A percentile compares a stretch with the other conserved stretches of the same genome.
Conservation (phyloP, 805 yeast genomes). For the Metschnikowia cubensis region DNA sequence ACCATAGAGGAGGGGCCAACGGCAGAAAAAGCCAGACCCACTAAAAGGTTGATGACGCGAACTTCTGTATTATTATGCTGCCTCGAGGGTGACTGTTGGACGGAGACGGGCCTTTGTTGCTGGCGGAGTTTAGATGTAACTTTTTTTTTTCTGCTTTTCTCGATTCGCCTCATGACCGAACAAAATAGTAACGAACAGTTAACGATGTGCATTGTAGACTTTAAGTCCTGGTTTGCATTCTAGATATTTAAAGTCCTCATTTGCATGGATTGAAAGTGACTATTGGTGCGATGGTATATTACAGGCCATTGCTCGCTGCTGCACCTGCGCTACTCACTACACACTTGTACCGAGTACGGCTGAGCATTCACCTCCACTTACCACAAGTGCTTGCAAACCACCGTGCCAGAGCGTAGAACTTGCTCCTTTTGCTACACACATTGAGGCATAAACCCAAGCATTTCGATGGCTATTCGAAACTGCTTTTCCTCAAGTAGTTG, state of each 20-base stretch:
- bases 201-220: not conserved
- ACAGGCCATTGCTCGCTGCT: not conserved
- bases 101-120: not conserved
- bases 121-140: constrained; percentile 2
- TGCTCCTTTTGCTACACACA: not conserved
- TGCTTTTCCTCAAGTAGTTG: not conserved
- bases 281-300: not conserved
- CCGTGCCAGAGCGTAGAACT: not conserved
- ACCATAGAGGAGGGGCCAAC: constrained; percentile 10
- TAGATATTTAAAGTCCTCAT: too few species aligned
- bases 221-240: not conserved
- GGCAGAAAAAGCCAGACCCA: constrained; percentile 13
- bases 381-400: not conserved
- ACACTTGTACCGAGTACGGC: constrained; percentile 3
- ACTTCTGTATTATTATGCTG: constrained; percentile 4
- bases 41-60: constrained; percentile 2
- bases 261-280: not conserved
- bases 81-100: not conserved
- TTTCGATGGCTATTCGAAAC: constrained; percentile 1
- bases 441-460: not conserved
- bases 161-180: constrained; percentile 3
- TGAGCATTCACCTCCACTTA: not conserved
- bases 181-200: constrained; percentile 2
- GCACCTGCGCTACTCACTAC: not conserved
- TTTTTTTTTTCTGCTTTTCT: constrained; percentile 1